Evolutionary conservation across 139 green algal species (phyloP).

Genomic region (Auxenochlorella pyrenoidosa): DNA sequence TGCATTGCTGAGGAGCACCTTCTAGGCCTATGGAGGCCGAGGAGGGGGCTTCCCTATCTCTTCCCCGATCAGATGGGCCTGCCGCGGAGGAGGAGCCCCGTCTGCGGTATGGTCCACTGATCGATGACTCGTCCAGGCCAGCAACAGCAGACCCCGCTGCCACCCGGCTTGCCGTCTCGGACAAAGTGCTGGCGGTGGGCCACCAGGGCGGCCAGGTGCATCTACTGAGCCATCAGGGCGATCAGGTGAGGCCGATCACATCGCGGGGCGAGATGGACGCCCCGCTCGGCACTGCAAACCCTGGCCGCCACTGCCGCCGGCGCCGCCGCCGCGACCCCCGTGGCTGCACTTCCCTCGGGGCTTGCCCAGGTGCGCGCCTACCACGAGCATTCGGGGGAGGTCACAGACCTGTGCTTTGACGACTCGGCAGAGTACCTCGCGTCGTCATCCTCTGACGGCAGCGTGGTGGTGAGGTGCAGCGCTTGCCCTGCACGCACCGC

Average conservation of each 20-base stretch:
- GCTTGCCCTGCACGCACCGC: neutral
- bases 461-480: conserved; percentile 63
- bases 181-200: conserved; percentile 91
- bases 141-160: conserved; percentile 56
- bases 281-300: neutral
- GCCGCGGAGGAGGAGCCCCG: conserved; percentile 75
- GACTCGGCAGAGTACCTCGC: conserved; percentile 79
- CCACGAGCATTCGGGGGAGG: conserved; percentile 61
- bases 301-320: neutral
- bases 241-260: conserved; percentile 66
- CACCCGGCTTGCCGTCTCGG: conserved; percentile 77
- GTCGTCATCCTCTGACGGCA: conserved; percentile 84
- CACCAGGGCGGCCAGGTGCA: conserved; percentile 78
- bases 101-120: conserved; percentile 77
- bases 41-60: neutral
- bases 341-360: neutral
- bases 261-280: neutral
- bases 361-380: conserved; percentile 62
- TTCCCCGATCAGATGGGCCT: neutral
- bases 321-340: neutral
- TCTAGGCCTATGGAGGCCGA: neutral
- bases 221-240: conserved; percentile 88
- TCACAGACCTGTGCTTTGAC: conserved; percentile 89
- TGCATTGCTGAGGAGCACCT: neutral
- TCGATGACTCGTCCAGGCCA: conserved; percentile 54